Conservation (phyloP, 2,329 filamentous ascomycete species). For the Colletotrichum musae region DNA sequence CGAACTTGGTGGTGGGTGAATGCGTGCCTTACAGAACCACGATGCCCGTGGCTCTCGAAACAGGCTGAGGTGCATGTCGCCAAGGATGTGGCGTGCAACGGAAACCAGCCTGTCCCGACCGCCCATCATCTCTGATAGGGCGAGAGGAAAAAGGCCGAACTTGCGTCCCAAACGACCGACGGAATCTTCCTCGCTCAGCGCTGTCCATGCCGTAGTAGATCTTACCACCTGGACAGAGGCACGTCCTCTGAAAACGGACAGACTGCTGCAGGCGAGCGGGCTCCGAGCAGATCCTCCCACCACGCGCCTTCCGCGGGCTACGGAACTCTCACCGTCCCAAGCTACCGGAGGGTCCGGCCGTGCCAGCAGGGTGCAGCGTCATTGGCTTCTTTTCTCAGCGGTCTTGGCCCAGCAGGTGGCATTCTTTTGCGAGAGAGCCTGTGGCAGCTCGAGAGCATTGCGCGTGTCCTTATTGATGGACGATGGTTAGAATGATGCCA, state of each 20-base stretch:
- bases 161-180: constrained; percentile 16
- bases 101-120: constrained; percentile 15
- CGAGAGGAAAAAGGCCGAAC: constrained; percentile 12
- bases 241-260: too few relatives aligned
- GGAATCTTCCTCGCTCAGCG: background rate
- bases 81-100: constrained; percentile 27
- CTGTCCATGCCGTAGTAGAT: too few relatives aligned
- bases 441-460: background rate
- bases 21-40: constrained; percentile 2
- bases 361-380: constrained; percentile 4
- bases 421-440: background rate
- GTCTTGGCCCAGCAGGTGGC: background rate
- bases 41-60: constrained; percentile 24
- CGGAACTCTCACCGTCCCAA: constrained; percentile 16
- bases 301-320: constrained; percentile 2
- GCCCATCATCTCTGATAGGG: constrained; percentile 2
- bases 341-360: constrained; percentile 20
- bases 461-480: background rate
- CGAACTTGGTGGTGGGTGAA: constrained; percentile 4
- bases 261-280: too few relatives aligned
- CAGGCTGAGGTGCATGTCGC: constrained; percentile 22
- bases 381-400: constrained; percentile 3
- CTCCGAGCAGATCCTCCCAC: too few relatives aligned
- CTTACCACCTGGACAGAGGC: too few relatives aligned
- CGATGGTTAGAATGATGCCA: background rate